A percentile compares a stretch with the other conserved stretches of the same genome.
Evolutionary conservation across 257 asterid species (phyloP).

Genomic region (Petrea volubilis): DNA sequence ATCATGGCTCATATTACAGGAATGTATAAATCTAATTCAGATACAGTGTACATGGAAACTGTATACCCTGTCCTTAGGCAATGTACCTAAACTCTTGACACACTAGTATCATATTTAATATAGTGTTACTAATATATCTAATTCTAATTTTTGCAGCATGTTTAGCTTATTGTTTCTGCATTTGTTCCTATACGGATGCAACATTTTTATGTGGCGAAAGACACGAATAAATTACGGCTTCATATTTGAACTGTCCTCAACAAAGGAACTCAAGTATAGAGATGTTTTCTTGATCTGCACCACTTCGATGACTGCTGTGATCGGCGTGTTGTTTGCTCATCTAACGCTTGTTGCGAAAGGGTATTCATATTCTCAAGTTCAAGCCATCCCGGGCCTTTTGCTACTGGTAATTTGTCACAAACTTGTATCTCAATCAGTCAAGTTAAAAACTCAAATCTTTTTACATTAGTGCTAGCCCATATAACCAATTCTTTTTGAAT

Average conservation of each 20-base stretch:
- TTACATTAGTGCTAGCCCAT: neutral
- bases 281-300: slow-evolving; percentile 90
- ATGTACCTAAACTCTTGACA: slow-evolving; percentile 22
- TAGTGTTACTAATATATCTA: neutral
- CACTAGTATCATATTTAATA: neutral
- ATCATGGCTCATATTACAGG: slow-evolving; percentile 92
- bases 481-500: slow-evolving; percentile 7
- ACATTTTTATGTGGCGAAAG: slow-evolving; percentile 90
- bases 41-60: slow-evolving; percentile 90
- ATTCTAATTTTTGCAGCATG: slow-evolving; percentile 67
- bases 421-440: neutral
- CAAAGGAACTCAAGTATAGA: slow-evolving; percentile 76
- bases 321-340: slow-evolving; percentile 77
- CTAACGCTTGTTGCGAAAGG: slow-evolving; percentile 72
- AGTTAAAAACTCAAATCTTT: neutral
- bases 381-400: slow-evolving; percentile 76
- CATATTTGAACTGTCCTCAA: slow-evolving; percentile 76
- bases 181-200: slow-evolving; percentile 82
- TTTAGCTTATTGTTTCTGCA: slow-evolving; percentile 87
- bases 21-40: slow-evolving; percentile 61
- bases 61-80: slow-evolving; percentile 90
- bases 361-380: slow-evolving; percentile 59
- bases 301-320: slow-evolving; percentile 72
- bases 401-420: slow-evolving; percentile 49
- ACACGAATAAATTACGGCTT: slow-evolving; percentile 86